Evolutionary conservation across 2,329 filamentous ascomycete genomes (phyloP), one percentile per base, ranked within the genome.

Genomic region (Aspergillus quadrilineatus): DNA sequence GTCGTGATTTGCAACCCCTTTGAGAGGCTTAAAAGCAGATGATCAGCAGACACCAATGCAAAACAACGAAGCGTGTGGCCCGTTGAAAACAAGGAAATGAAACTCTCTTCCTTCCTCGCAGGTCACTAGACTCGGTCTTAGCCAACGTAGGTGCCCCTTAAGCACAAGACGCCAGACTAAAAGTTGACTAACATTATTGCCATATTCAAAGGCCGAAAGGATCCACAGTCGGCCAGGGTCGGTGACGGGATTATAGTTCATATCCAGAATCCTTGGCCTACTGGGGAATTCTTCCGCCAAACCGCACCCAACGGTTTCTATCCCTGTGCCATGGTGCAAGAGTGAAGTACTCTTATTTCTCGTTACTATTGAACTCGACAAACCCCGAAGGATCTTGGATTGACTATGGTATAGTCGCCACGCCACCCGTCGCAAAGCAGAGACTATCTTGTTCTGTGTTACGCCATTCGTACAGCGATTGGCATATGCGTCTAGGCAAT

Each of bases 361-460:
- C 5, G 12, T 34, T 14, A 34, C 12, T 34, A 34, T 34, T 34
- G 32, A 14, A 28, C 5, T 4, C 32, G 32, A 17, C 8, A 41
- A 41, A n/a, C 37, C 12, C 7, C 30, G 7, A 22, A 17, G n/a
- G 45, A 22, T 36, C 29, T 29, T 30, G 29, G 14, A 32, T 46
- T 6, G 26, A 6, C 28, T 42, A 6, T 15, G 37, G 36, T 43
- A 43, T 37, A 48, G 45, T 36, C 7, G n/a, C 34, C n/a, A 42
- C 50, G 50, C 50, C 32, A 47, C 50, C 8, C 26, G 41, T 39
- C 41, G 32, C 34, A 41, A 45, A 15, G 26, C 6, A 2, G 5
- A 36, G 43, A 32, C 58, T 54, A 50, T 57, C 45, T 57, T 45
- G 48, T 52, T 29, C 36, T 55, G 56, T 58, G 55, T 51, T 52